Conservation (phyloP, 345 rosid species). For the Salix suchowensis region DNA sequence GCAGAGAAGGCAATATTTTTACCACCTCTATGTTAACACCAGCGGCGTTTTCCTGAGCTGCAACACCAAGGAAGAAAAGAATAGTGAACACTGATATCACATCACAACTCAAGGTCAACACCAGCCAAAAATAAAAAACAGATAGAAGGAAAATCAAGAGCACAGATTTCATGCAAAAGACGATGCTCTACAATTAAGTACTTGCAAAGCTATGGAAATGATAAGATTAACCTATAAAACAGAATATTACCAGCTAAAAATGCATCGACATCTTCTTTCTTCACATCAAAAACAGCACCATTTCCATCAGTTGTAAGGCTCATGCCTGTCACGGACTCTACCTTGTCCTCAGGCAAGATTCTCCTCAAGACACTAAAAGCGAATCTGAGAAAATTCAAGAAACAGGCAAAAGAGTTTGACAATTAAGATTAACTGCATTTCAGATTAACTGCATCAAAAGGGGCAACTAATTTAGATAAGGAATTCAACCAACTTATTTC, state of each 20-base stretch:
- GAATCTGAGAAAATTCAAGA: constrained; percentile 36
- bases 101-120: background rate
- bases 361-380: constrained; percentile 69
- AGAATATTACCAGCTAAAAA: constrained; percentile 49
- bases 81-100: background rate
- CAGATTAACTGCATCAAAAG: background rate
- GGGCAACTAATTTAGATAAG: background rate
- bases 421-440: background rate
- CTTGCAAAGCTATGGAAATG: background rate
- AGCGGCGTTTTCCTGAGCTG: constrained; percentile 64
- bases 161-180: background rate
- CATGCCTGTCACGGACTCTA: constrained; percentile 66
- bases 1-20: constrained; percentile 65
- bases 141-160: background rate
- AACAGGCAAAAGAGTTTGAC: background rate
- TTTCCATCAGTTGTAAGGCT: constrained; percentile 68
- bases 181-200: background rate
- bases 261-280: constrained; percentile 50
- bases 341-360: constrained; percentile 90
- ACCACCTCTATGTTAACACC: constrained; percentile 60
- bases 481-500: background rate
- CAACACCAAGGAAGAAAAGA: background rate
- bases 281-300: constrained; percentile 87
- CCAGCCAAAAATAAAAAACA: background rate
- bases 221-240: background rate